Evolutionary conservation across 2,329 filamentous ascomycete genomes (phyloP).

Genomic region (Blumeriella jaapii): DNA sequence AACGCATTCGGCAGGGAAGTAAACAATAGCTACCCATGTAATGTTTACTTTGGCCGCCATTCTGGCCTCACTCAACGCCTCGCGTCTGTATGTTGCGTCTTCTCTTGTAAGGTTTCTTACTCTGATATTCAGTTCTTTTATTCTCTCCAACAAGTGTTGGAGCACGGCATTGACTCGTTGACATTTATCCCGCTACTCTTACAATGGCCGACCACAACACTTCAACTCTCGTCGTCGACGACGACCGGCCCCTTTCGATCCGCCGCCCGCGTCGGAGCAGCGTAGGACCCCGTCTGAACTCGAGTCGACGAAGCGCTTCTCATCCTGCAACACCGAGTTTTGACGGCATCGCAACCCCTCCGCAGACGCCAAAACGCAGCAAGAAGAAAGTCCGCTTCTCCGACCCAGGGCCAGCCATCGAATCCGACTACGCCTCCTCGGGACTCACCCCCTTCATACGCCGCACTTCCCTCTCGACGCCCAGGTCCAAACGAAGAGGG

Average conservation of each 20-base stretch:
- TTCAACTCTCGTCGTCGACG: conserved; percentile 27
- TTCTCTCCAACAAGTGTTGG: conserved; percentile 8
- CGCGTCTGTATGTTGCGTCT: conserved; percentile 1
- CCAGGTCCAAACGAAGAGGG: conserved; percentile 31
- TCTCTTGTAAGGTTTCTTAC: not conserved
- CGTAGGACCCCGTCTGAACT: conserved; percentile 11
- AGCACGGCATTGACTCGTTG: not conserved
- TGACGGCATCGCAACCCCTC: conserved; percentile 22
- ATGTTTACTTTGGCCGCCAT: conserved; percentile 10
- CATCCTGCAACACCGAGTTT: conserved; percentile 8
- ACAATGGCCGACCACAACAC: conserved; percentile 18
- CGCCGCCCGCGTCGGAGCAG: conserved; percentile 40
- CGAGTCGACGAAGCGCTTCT: conserved; percentile 11
- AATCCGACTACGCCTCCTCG: conserved; percentile 29
- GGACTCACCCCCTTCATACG: conserved; percentile 48
- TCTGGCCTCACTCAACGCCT: not conserved
- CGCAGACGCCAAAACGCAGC: conserved; percentile 19
- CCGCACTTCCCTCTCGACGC: conserved; percentile 35
- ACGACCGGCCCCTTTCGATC: conserved; percentile 42
- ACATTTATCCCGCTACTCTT: conserved; percentile 5
- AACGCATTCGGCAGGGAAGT: conserved; percentile 32
- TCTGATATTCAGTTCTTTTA: conserved; percentile 3
- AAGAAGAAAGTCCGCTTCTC: conserved; percentile 48
- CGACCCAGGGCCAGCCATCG: conserved; percentile 37
- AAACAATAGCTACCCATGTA: conserved; percentile 30